A percentile compares a stretch with the other conserved stretches of the same genome.
Evolutionary conservation across 1,139 yeast genomes (phyloP).

Genomic region (Zygoascus hellenicus): DNA sequence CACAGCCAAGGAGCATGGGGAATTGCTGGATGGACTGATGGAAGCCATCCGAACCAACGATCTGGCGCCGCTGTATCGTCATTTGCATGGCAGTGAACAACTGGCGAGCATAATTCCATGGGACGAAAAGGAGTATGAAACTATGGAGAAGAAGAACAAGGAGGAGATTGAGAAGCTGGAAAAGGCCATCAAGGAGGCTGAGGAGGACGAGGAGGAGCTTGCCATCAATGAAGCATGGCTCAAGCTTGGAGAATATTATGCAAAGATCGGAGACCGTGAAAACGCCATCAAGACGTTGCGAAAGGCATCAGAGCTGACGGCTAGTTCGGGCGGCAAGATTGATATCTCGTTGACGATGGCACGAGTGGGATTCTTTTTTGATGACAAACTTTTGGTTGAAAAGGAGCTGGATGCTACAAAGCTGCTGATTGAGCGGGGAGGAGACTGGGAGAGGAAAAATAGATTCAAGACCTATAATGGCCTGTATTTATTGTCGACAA

Average conservation of each 20-base stretch:
- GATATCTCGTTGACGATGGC: slow-evolving; percentile 77
- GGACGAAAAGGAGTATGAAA: slow-evolving; percentile 53
- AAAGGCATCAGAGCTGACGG: slow-evolving; percentile 73
- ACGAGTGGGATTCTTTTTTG: slow-evolving; percentile 81
- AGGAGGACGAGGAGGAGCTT: slow-evolving; percentile 84
- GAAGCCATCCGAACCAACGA: slow-evolving; percentile 52
- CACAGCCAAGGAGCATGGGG: slow-evolving; percentile 25
- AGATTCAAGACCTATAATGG: slow-evolving; percentile 90
- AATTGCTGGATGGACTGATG: slow-evolving; percentile 39
- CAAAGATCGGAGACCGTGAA: slow-evolving; percentile 71
- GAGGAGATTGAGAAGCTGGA: slow-evolving; percentile 52
- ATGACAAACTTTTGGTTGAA: slow-evolving; percentile 65
- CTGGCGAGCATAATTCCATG: slow-evolving; percentile 38
- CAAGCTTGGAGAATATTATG: slow-evolving; percentile 81
- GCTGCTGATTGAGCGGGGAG: slow-evolving; percentile 82
- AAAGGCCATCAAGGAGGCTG: slow-evolving; percentile 63
- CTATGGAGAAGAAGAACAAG: slow-evolving; percentile 50
- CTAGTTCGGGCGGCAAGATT: slow-evolving; percentile 84
- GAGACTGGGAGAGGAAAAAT: slow-evolving; percentile 99
- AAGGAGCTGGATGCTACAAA: slow-evolving; percentile 72
- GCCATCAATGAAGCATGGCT: slow-evolving; percentile 74
- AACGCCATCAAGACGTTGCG: slow-evolving; percentile 69
- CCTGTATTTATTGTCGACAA: slow-evolving; percentile 71
- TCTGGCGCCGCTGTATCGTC: slow-evolving; percentile 81
- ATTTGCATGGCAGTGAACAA: slow-evolving; percentile 49